Percentiles rank a stretch among this genome's conserved stretches.
phyloP scores from a whole-genome alignment of 306 rosid species.

The Mimosa bimucronata region DNA sequence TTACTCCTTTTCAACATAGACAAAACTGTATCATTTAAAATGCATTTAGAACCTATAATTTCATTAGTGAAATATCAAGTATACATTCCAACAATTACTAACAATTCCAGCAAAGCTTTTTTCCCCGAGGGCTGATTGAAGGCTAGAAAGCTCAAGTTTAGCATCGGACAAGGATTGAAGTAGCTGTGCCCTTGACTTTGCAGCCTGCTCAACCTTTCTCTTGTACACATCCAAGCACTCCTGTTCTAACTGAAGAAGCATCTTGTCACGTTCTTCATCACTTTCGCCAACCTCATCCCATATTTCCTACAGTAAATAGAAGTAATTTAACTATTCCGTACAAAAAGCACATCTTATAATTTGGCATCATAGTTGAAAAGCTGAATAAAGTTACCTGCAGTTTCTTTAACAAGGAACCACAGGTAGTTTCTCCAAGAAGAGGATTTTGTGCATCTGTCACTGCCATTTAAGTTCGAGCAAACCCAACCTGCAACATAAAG shows the following conservation, averaged over 20 bases:
- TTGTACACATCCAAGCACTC: slow-evolving; percentile 94
- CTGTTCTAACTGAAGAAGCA: slow-evolving; percentile 98
- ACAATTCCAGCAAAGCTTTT: slow-evolving; percentile 62
- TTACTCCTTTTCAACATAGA: slow-evolving; percentile 2
- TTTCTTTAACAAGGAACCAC: slow-evolving; percentile 89
- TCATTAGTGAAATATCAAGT: slow-evolving; percentile 14
- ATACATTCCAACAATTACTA: slow-evolving; percentile 22
- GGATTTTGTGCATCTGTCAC: slow-evolving; percentile 75
- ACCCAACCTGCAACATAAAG: slow-evolving; percentile 53
- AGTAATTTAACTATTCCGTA: slow-evolving; percentile 15
- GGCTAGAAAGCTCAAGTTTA: slow-evolving; percentile 76
- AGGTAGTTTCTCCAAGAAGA: slow-evolving; percentile 72
- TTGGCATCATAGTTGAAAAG: background rate
- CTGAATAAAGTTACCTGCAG: slow-evolving; percentile 64
- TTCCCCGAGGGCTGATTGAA: slow-evolving; percentile 88
- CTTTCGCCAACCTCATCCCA: slow-evolving; percentile 99
- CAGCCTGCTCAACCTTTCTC: slow-evolving; percentile 96
- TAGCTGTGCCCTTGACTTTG: slow-evolving; percentile 91
- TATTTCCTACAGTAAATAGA: slow-evolving; percentile 64
- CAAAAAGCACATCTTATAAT: background rate
- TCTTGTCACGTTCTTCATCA: slow-evolving; percentile 88
- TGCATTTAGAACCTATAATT: slow-evolving; percentile 7
- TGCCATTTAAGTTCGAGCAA: slow-evolving; percentile 63
- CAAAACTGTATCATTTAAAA: background rate
- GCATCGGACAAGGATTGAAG: slow-evolving; percentile 89